Evolutionary conservation across 306 rosid genomes (phyloP).

Genomic region (Coriaria nepalensis): DNA sequence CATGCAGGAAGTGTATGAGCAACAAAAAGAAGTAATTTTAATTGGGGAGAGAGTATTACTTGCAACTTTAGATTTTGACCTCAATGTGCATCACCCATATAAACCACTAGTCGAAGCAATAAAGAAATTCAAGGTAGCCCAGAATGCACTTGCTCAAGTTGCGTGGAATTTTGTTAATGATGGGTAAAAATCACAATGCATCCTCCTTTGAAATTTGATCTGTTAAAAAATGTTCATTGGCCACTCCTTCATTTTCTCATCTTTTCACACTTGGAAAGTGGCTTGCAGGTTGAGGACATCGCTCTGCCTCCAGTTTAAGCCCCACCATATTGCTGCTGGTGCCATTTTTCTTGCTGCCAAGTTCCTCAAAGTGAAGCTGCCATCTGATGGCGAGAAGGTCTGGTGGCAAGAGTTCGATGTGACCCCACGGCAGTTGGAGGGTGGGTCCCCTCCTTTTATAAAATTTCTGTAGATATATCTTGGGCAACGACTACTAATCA

Average conservation of each 20-base stretch:
- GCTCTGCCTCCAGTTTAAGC: constrained; percentile 95
- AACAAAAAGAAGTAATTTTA: constrained; percentile 83
- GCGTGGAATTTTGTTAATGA: constrained; percentile 99
- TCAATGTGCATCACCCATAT: constrained; percentile 89
- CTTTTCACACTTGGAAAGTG: constrained; percentile 32
- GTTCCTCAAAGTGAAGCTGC: constrained; percentile 96
- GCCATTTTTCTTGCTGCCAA: constrained; percentile 99
- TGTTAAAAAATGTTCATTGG: constrained; percentile 19
- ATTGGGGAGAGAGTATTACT: constrained; percentile 91
- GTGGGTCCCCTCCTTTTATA: constrained; percentile 56
- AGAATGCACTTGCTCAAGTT: constrained; percentile 96
- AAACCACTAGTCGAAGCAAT: constrained; percentile 98
- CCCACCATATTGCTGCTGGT: constrained; percentile 98
- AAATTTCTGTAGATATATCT: constrained; percentile 20
- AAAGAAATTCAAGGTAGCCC: constrained; percentile 94
- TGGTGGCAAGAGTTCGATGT: constrained; percentile 99
- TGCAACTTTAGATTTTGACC: constrained; percentile 86
- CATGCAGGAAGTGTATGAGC: constrained; percentile 85
- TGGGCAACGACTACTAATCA: constrained; percentile 11
- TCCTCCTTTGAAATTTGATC: constrained; percentile 11
- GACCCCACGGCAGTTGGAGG: constrained; percentile 99
- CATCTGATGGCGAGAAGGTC: constrained; percentile 95
- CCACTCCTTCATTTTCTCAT: constrained; percentile 12
- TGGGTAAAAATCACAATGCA: constrained; percentile 50
- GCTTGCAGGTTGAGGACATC: constrained; percentile 90